Evolutionary conservation across 2,329 filamentous ascomycete genomes (phyloP).

Genomic region (Hirsutella rhossiliensis): DNA sequence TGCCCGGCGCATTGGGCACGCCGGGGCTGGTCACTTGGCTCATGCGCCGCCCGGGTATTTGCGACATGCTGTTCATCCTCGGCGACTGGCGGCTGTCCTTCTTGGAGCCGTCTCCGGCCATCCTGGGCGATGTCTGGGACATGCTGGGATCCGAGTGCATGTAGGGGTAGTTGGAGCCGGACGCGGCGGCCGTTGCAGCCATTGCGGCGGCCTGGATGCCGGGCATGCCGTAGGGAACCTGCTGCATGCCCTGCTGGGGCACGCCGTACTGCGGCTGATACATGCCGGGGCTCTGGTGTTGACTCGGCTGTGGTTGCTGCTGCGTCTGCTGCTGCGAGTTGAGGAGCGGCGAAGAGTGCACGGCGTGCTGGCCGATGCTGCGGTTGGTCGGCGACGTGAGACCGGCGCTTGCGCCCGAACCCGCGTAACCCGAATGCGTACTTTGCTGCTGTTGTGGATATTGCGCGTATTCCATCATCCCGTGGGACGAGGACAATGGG

Average conservation of each 20-base stretch:
- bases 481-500: slow-evolving; percentile 13
- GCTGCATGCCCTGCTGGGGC: slow-evolving; percentile 59
- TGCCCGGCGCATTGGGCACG: slow-evolving; percentile 59
- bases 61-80: slow-evolving; percentile 51
- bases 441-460: slow-evolving; percentile 60
- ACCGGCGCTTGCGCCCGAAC: slow-evolving; percentile 39
- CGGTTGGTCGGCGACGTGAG: slow-evolving; percentile 66
- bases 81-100: slow-evolving; percentile 64
- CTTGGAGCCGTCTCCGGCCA: slow-evolving; percentile 63
- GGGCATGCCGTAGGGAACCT: slow-evolving; percentile 56
- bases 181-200: slow-evolving; percentile 82
- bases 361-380: slow-evolving; percentile 53
- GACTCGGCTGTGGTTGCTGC: slow-evolving; percentile 15
- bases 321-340: slow-evolving; percentile 61
- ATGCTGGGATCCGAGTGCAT: slow-evolving; percentile 59
- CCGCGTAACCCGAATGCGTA: slow-evolving; percentile 53
- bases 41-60: slow-evolving; percentile 55
- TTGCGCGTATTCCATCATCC: slow-evolving; percentile 65
- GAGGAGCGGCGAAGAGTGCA: slow-evolving; percentile 69
- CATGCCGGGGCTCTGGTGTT: slow-evolving; percentile 48
- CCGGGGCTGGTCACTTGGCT: slow-evolving; percentile 68
- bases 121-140: slow-evolving; percentile 63
- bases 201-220: slow-evolving; percentile 84
- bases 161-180: slow-evolving; percentile 65
- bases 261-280: slow-evolving; percentile 73